phyloP scores from a whole-genome alignment of 1,284 basidiomycete genomes.

The Boletus subluridellus region DNA sequence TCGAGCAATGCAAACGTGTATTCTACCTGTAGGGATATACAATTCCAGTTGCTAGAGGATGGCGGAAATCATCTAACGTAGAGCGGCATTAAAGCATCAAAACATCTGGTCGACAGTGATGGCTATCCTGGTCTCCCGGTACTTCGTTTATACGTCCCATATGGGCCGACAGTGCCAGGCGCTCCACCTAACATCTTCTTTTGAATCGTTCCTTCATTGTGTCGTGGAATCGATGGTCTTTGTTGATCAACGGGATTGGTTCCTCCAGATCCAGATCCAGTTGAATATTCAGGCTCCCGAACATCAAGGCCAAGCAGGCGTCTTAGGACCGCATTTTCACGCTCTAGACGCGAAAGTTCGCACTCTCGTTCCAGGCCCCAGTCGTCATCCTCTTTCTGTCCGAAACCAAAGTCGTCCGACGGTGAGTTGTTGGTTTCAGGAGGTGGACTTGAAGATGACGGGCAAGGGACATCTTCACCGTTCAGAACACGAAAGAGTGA shows the following conservation, averaged over 20 bases:
- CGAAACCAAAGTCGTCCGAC: conserved; percentile 20
- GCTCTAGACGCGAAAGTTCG: conserved; percentile 78
- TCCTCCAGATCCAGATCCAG: conserved; percentile 4
- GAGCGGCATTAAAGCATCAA: not conserved
- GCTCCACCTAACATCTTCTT: conserved; percentile 38
- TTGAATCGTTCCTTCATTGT: conserved; percentile 30
- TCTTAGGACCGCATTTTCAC: conserved; percentile 80
- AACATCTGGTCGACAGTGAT: not conserved
- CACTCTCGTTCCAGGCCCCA: conserved; percentile 83
- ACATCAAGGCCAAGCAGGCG: conserved; percentile 55
- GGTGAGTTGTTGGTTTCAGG: conserved; percentile 2
- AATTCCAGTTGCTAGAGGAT: not conserved
- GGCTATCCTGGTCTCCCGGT: conserved; percentile 16
- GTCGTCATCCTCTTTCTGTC: conserved; percentile 44
- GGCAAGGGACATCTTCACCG: conserved; percentile 58
- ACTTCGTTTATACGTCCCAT: conserved; percentile 43
- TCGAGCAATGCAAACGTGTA: not conserved
- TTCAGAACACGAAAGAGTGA: conserved; percentile 67
- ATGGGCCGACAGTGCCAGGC: conserved; percentile 45
- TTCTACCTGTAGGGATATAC: not conserved
- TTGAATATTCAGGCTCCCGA: conserved; percentile 19
- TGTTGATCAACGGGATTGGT: conserved; percentile 15
- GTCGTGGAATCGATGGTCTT: conserved; percentile 16
- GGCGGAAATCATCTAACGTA: not conserved
- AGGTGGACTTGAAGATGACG: conserved; percentile 4